Conservation (phyloP, 441 rosid species). For the Erysimum pusillum region DNA sequence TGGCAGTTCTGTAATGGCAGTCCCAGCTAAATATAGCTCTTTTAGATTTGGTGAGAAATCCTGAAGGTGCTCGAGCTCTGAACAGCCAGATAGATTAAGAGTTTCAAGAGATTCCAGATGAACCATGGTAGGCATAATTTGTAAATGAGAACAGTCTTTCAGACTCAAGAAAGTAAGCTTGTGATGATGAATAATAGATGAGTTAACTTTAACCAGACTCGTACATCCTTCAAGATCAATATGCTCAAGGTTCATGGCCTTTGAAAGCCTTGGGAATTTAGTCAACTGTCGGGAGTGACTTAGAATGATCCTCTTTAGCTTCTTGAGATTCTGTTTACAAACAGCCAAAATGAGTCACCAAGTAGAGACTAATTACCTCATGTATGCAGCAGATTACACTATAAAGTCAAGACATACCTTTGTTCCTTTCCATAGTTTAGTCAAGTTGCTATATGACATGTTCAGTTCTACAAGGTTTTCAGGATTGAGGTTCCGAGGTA, state of each 20-base stretch:
- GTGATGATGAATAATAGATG: conserved; percentile 26
- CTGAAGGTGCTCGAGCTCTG: conserved; percentile 20
- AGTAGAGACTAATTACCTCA: no score
- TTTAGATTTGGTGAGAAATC: conserved; percentile 34
- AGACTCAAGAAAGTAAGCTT: conserved; percentile 31
- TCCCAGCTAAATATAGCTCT: conserved; percentile 29
- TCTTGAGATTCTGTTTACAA: conserved; percentile 40
- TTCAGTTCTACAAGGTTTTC: conserved; percentile 39
- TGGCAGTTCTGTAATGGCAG: conserved; percentile 27
- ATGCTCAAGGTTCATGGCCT: conserved; percentile 34
- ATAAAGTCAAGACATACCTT: conserved; percentile 19
- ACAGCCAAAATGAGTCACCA: not conserved
- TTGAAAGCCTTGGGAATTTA: conserved; percentile 34
- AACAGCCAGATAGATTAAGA: conserved; percentile 42
- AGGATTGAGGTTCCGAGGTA: conserved; percentile 41
- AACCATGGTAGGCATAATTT: conserved; percentile 23
- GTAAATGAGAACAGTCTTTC: conserved; percentile 31
- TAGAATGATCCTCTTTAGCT: conserved; percentile 31
- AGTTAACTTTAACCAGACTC: conserved; percentile 28
- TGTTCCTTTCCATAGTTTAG: conserved; percentile 44
- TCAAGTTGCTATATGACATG: conserved; percentile 43
- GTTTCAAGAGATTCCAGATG: conserved; percentile 30
- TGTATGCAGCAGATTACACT: no score
- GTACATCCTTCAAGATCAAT: conserved; percentile 38
- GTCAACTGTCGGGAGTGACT: conserved; percentile 24